Base-by-base conservation (phyloP, 2,329 filamentous ascomycete species). In the Penicillium sclerotigenum region DNA sequence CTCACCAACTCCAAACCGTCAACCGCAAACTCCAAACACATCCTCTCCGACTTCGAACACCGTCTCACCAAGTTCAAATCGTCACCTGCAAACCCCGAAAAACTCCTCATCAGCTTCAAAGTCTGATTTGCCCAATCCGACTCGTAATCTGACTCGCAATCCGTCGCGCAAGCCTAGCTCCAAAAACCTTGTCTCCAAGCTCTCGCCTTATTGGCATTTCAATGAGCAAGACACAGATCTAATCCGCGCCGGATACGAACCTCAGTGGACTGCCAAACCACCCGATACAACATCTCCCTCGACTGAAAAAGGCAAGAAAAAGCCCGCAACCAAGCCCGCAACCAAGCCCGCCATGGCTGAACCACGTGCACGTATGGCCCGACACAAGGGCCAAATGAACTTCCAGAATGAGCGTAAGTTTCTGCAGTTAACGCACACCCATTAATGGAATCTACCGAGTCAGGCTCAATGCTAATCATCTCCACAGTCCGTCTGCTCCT, bases 361-460 rank as follows among this genome's bases (percentile, higher is more conserved):
- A 77, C 88, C 88, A 61, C 82, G 89, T 69, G 89, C 88, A 58
- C 84, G 89, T 67, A 86, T 87, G 68, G 87, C 87, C 70, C 88
- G 90, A 69, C 90, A 91, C 79, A 87, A 91, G 74, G 87, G 87
- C 61, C 89, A 90, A 74, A 88, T 91, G 81, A 92, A 90, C 73
- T 93, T 94, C 13, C 52, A 54, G 37, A 54, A 54, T 41, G 52
- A 54, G 37, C 52, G 52, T 54, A 37, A 26, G 52, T 50, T 74
- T 64, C 73, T 55, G 83, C 83, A 70, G 89, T 92, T 73, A 79
- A 89, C 90, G 78, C 61, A 84, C 5, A 45, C 18, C n/a, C 8
- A 13, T 20, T 2, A 14, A 13, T 33, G 14, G 43, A 28, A 16
- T 20, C 31, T 18, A 51, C n/a, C 16, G 10, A 20, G 16, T 6